Evolutionary conservation across 2,329 filamentous ascomycete genomes (phyloP).

Genomic region (Aureobasidium sp.): DNA sequence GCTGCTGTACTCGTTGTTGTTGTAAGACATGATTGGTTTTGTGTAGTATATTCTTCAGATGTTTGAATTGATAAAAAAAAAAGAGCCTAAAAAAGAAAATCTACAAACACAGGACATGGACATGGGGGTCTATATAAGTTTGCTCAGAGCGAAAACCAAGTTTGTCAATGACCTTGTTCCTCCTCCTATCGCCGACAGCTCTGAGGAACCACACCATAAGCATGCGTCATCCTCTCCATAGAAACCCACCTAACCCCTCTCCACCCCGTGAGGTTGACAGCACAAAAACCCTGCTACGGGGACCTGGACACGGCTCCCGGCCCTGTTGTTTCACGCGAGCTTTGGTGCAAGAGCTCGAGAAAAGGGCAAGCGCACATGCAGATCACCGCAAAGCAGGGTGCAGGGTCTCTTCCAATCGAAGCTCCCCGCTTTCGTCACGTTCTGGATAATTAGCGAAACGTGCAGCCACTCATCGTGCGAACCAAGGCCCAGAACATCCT

Average conservation of each 20-base stretch:
- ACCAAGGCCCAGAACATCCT: not conserved
- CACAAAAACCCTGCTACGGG: not conserved
- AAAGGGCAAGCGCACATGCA: not conserved
- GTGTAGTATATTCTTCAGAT: not conserved
- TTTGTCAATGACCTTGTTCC: too few species aligned
- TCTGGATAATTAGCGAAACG: not conserved
- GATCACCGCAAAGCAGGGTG: not conserved
- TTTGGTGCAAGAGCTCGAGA: not conserved
- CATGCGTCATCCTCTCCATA: not conserved
- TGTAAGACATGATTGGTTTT: constrained; percentile 9
- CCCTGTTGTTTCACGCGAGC: not conserved
- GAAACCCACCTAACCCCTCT: not conserved
- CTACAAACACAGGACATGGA: too few species aligned
- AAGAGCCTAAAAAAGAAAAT: not conserved
- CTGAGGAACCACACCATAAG: not conserved
- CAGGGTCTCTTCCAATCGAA: constrained; percentile 5
- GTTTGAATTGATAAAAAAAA: not conserved
- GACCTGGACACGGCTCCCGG: not conserved
- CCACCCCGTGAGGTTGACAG: not conserved
- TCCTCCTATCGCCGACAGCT: not conserved
- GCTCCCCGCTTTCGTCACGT: constrained; percentile 4
- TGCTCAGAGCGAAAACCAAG: not conserved
- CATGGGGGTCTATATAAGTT: not conserved
- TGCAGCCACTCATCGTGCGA: not conserved
- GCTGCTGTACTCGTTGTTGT: constrained; percentile 3